A percentile compares a stretch with the other conserved stretches of the same genome.
Evolutionary conservation across 2,329 filamentous ascomycete genomes (phyloP).

Genomic region (Paecilomyces sp.): DNA sequence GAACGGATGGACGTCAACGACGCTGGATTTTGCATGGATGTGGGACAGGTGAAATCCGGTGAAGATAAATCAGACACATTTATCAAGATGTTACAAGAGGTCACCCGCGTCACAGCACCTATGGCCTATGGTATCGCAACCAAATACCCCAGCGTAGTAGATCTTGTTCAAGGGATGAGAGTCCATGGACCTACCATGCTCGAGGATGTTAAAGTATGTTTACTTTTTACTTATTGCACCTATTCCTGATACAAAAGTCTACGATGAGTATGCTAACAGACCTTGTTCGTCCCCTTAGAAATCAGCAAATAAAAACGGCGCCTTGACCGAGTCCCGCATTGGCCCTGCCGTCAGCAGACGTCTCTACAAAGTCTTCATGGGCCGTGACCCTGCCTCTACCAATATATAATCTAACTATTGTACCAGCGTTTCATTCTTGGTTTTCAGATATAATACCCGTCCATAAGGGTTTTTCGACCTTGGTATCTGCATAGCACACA

Average conservation of each 20-base stretch:
- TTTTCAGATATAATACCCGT: not conserved
- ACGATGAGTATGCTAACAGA: not conserved
- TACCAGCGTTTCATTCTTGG: constrained; percentile 17
- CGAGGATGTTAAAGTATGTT: constrained; percentile 48
- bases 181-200: constrained; percentile 53
- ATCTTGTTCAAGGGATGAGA: constrained; percentile 55
- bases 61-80: constrained; percentile 61
- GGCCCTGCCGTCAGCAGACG: constrained; percentile 42
- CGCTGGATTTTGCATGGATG: constrained; percentile 67
- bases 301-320: constrained; percentile 42
- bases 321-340: constrained; percentile 36
- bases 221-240: not conserved
- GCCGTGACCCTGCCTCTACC: constrained; percentile 36
- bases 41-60: constrained; percentile 66
- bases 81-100: constrained; percentile 67
- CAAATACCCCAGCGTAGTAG: constrained; percentile 52
- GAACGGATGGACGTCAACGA: constrained; percentile 42
- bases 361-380: constrained; percentile 44
- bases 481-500: not conserved
- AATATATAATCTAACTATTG: constrained; percentile 25
- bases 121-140: constrained; percentile 63
- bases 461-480: not conserved
- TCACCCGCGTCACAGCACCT: constrained; percentile 62
- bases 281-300: constrained; percentile 22
- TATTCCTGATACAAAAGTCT: not conserved